Base-by-base conservation (phyloP, 2,329 filamentous ascomycete species). In the Blumeria hordei region DNA sequence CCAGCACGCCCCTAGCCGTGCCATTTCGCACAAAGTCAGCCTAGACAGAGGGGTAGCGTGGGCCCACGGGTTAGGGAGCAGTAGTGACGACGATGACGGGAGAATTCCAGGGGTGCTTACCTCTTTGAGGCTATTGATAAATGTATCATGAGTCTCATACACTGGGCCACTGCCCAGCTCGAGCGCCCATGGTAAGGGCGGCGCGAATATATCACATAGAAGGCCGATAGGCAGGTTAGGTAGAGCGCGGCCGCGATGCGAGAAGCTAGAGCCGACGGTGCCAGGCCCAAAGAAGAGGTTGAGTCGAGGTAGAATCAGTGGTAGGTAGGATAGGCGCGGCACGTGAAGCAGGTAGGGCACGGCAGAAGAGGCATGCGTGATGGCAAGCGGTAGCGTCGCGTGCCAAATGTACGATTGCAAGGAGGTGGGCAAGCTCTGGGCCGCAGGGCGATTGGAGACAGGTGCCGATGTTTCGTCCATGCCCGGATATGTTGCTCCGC, bases 161-260 rank as follows among this genome's bases (percentile, higher is more conserved):
- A 80, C 70, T 18, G 81, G 72, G 11, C 78, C 74, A 51, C 79
- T 72, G 8, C 71, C 68, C 3, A 85, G 67, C 2, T 71, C 75
- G 56, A 86, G 65, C 54, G 71, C 71, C 81, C 81, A 85, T 41
- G 81, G 78, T 12, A 80, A 63, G 10, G 67, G 55, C 1, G 65
- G 61, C 59, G 64, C 57, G 61, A 83, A 83, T 6, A 85, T 69
- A 64, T 85, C 82, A 63, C 78, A 83, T 5, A 85, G 70, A 10
- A 86, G 68, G 1, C 82, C 82, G 10, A 83, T 64, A 0, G 82
- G 81, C 57, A 83, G 80, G 62, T 85, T 81, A 69, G 83, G 84
- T 59, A 85, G 65, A 2, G 79, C 76, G 14, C 85, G 80, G 12
- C 71, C 74, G 64, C 85, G 78, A 62, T 79, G 81, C 1, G 76